Evolutionary conservation across 2,329 filamentous ascomycete genomes (phyloP).

Genomic region (Penicillium sp.): DNA sequence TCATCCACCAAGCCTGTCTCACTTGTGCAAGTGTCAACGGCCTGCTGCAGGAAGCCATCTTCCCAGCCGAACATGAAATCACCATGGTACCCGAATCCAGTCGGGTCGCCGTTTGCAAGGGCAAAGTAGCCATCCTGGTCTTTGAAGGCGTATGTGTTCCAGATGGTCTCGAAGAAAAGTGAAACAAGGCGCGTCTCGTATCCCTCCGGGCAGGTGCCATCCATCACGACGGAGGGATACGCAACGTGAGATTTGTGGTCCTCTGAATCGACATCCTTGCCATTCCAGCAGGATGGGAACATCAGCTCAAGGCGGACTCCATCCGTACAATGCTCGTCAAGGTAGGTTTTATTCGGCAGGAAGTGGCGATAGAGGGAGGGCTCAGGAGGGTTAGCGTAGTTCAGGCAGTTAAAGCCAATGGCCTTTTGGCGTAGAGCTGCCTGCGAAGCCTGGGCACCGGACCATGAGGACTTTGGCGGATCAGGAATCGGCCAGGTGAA

Average conservation of each 20-base stretch:
- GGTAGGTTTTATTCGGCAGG: slow-evolving; percentile 70
- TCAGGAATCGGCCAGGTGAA: slow-evolving; percentile 66
- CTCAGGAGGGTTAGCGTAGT: slow-evolving; percentile 66
- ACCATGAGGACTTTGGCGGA: slow-evolving; percentile 68
- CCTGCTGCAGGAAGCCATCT: slow-evolving; percentile 60
- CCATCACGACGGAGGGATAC: slow-evolving; percentile 72
- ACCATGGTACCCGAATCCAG: slow-evolving; percentile 69
- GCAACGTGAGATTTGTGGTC: slow-evolving; percentile 65
- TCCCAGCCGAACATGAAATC: slow-evolving; percentile 83
- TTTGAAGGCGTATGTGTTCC: slow-evolving; percentile 63
- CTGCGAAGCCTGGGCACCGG: slow-evolving; percentile 61
- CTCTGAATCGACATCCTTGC: slow-evolving; percentile 53
- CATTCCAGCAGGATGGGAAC: slow-evolving; percentile 89
- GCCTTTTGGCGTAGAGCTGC: slow-evolving; percentile 70
- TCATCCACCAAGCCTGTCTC: slow-evolving; percentile 63
- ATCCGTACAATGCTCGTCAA: slow-evolving; percentile 76
- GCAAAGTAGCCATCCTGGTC: slow-evolving; percentile 65
- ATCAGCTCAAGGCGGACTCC: slow-evolving; percentile 78
- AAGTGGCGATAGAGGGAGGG: slow-evolving; percentile 74
- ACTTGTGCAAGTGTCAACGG: slow-evolving; percentile 72
- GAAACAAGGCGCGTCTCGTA: slow-evolving; percentile 66
- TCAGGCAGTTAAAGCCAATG: slow-evolving; percentile 89
- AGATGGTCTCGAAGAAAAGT: slow-evolving; percentile 84
- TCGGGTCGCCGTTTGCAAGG: slow-evolving; percentile 71
- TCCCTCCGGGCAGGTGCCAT: slow-evolving; percentile 67